Evolutionary conservation across 441 rosid genomes (phyloP).

Genomic region (Gossypium davidsonii): DNA sequence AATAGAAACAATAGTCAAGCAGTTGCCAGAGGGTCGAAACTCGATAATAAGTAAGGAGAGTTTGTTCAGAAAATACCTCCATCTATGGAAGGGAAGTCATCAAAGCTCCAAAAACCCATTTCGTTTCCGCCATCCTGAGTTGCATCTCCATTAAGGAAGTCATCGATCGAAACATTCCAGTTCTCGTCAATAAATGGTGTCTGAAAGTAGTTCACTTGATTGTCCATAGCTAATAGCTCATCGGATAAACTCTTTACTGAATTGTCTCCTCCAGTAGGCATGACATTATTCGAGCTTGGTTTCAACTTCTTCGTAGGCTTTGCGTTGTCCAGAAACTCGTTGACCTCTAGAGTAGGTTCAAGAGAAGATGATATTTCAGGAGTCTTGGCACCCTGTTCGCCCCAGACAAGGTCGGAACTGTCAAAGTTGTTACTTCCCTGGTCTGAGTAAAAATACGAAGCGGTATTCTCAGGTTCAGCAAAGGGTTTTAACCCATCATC

Average conservation of each 20-base stretch:
- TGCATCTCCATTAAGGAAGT: conserved; percentile 43
- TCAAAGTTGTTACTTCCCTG: conserved; percentile 79
- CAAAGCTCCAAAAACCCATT: conserved; percentile 77
- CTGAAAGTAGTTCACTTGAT: conserved; percentile 42
- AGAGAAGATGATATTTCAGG: conserved; percentile 70
- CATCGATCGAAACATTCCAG: conserved; percentile 69
- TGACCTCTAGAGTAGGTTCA: conserved; percentile 32
- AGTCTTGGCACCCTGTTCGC: conserved; percentile 61
- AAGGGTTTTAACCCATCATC: conserved; percentile 23
- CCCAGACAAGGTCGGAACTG: conserved; percentile 73
- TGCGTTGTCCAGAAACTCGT: conserved; percentile 49
- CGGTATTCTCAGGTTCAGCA: conserved; percentile 25
- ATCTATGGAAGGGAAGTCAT: conserved; percentile 41
- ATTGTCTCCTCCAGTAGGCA: conserved; percentile 25
- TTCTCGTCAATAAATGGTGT: conserved; percentile 43
- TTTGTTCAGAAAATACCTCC: conserved; percentile 50
- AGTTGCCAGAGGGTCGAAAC: conserved; percentile 17
- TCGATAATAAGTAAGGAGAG: conserved; percentile 20
- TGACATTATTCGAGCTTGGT: conserved; percentile 24
- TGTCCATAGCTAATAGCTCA: conserved; percentile 64
- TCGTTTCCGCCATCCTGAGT: conserved; percentile 52
- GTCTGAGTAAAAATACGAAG: conserved; percentile 61
- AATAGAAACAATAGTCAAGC: not conserved
- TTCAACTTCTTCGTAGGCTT: conserved; percentile 58
- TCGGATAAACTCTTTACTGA: conserved; percentile 44